Evolutionary conservation across 2,329 filamentous ascomycete genomes (phyloP).

Genomic region (Sporothrix variecibatus): DNA sequence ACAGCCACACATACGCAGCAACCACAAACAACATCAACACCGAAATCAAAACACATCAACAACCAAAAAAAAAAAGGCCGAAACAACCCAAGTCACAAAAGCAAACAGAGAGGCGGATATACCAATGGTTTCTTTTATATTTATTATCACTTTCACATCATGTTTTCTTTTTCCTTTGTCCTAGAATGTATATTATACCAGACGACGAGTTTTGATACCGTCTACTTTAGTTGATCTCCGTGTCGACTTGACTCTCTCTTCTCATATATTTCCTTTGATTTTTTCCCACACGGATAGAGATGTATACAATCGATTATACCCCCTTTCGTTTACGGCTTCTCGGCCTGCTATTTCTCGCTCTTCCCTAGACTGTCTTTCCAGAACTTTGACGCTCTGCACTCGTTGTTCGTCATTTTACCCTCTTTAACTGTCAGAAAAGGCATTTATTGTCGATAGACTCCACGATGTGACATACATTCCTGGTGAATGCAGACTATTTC

Average conservation of each 20-base stretch:
- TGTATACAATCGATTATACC: conserved; percentile 19
- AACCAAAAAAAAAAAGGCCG: not conserved
- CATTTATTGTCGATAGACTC: not conserved
- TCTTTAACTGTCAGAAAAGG: not conserved
- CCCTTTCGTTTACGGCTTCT: not conserved
- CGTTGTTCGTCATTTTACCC: not conserved
- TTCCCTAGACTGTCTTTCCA: not conserved
- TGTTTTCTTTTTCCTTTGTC: conserved; percentile 5
- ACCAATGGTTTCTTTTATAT: conserved; percentile 5
- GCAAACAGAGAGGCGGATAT: conserved; percentile 21
- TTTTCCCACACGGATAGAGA: conserved; percentile 7
- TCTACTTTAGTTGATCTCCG: not conserved
- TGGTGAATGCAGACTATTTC: not conserved
- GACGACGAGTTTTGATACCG: conserved; percentile 2
- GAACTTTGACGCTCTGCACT: not conserved
- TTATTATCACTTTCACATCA: not conserved
- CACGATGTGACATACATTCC: not conserved
- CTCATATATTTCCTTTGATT: not conserved
- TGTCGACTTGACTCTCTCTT: not conserved
- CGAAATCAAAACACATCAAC: not conserved
- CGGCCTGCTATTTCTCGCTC: not conserved
- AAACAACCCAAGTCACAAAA: not conserved
- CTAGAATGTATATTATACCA: conserved; percentile 10
- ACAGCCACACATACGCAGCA: not conserved
- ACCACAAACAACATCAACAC: not conserved